These are phyloP conservation scores for Neurospora crassa DNA, from an alignment of 2,329 filamentous ascomycete genomes.

Conservation along the genomic window DNA sequence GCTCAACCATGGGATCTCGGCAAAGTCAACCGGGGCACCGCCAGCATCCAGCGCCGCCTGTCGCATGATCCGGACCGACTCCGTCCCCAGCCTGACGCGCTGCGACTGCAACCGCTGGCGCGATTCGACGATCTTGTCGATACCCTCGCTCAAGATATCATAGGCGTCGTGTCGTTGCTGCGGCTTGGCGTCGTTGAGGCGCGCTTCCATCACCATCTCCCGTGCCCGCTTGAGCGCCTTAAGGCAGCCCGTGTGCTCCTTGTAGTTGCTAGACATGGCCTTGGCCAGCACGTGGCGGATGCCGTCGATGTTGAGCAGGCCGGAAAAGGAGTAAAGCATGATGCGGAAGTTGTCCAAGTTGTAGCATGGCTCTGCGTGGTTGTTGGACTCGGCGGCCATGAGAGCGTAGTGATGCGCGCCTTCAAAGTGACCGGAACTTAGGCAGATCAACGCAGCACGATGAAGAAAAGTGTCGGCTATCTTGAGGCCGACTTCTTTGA, in stretches of 20 bases:
- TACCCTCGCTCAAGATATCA: constrained; percentile 17
- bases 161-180: constrained; percentile 7
- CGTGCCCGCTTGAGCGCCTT: constrained; percentile 16
- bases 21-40: constrained; percentile 15
- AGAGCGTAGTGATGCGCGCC: constrained; percentile 21
- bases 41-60: constrained; percentile 21
- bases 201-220: constrained; percentile 10
- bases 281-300: constrained; percentile 15
- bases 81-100: constrained; percentile 14
- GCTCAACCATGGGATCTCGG: constrained; percentile 12
- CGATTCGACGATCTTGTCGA: constrained; percentile 12
- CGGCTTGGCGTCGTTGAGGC: constrained; percentile 5
- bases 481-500: constrained; percentile 15
- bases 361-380: constrained; percentile 18
- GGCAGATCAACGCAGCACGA: constrained; percentile 22
- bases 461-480: constrained; percentile 20
- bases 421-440: constrained; percentile 18
- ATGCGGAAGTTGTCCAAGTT: constrained; percentile 24
- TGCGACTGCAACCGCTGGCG: constrained; percentile 14
- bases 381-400: constrained; percentile 17
- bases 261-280: constrained; percentile 15
- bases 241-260: constrained; percentile 12
- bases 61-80: constrained; percentile 22
- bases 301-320: constrained; percentile 18
- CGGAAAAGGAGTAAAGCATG: constrained; percentile 19